Evolutionary conservation across 2,329 filamentous ascomycete genomes (phyloP), one percentile per base, ranked within the genome.

Genomic region (Exophiala oligosperma): DNA sequence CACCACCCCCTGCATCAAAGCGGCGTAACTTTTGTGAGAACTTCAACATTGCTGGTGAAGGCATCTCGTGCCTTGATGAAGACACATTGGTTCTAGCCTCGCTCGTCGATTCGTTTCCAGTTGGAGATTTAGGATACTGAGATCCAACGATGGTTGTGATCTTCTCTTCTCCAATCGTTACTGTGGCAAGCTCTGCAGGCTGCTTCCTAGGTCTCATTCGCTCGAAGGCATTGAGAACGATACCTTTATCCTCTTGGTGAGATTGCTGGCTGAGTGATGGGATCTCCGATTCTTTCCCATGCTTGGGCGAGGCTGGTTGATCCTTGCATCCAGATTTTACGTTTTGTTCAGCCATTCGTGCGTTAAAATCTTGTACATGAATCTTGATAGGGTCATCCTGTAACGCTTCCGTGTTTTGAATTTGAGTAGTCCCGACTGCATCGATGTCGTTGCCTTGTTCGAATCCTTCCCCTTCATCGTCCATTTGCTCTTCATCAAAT

Each of bases 161-260:
- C 0, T 86, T 90, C 47, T 80, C 81, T 61, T 86, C 80, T 1
- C 89, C 90, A 54, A 93, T 84, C 0, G 88, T 92, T 49, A 93
- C 89, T 1, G 88, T 90, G 21, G 89, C 89, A 52, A 87, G 76
- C 66, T 90, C 86, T 28, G 81, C 74, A 1, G 82, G 81, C 1
- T 81, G 75, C 35, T 88, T 81, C 68, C 84, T 88, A 1, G 82
- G 79, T 14, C 85, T 79, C 83, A 87, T 87, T 17, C 82, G 79
- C 69, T 86, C 83, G 64, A 87, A 87, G 1, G 85, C 85, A 67
- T 81, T 85, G 52, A 82, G 80, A 24, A 88, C 74, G 0, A 78
- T 68, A 44, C 79, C 79, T 37, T 49, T 49, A 17, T 57, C 47
- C 8, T 56, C 32, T 24, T 40, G 32, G 23, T 32, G 17, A 14